A percentile compares a stretch with the other conserved stretches of the same genome.
These are phyloP conservation scores for Quercus rubra DNA, from an alignment of 306 rosid species.

Conservation along the genomic window DNA sequence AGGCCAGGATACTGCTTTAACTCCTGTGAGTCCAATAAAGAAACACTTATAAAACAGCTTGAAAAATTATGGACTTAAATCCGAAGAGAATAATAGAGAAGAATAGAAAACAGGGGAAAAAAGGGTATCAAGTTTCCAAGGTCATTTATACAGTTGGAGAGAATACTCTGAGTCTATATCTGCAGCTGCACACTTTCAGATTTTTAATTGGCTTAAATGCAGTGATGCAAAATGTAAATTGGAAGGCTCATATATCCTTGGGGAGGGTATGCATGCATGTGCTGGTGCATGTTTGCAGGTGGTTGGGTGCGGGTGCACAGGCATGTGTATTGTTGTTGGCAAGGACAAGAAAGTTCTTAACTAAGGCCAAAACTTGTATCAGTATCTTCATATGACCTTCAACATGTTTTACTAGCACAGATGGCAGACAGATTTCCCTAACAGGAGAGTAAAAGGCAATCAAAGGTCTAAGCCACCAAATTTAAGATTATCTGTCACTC, in stretches of 20 bases:
- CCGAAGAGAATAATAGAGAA: not conserved
- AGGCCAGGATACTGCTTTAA: constrained; percentile 90
- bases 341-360: not conserved
- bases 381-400: not conserved
- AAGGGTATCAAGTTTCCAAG: not conserved
- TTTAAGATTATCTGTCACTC: not conserved
- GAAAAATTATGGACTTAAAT: not conserved
- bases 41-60: constrained; percentile 2
- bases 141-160: not conserved
- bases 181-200: not conserved
- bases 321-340: not conserved
- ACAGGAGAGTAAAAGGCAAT: no score
- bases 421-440: not conserved
- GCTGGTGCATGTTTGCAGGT: not conserved
- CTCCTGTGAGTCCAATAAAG: constrained; percentile 47
- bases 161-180: not conserved
- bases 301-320: not conserved
- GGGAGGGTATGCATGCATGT: not conserved
- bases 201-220: not conserved
- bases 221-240: not conserved
- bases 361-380: not conserved
- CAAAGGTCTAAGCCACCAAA: not conserved
- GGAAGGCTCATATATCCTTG: not conserved
- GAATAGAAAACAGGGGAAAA: not conserved
- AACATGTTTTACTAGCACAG: not conserved